These are phyloP conservation scores for Suhomyces maxii DNA, from an alignment of 1,139 yeast species.

Conservation along the genomic window DNA sequence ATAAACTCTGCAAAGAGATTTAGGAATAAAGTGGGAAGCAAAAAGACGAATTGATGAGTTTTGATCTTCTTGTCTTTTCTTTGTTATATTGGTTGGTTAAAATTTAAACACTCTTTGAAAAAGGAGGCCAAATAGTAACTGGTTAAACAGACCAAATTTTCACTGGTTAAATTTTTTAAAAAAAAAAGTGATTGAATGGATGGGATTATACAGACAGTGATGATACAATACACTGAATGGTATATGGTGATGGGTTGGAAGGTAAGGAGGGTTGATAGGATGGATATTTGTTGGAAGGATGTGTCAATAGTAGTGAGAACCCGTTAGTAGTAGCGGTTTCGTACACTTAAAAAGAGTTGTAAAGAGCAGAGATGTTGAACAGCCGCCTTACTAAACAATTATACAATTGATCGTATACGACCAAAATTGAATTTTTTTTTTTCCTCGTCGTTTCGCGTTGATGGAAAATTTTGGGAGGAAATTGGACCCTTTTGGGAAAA, in stretches of 20 bases:
- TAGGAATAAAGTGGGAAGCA: background rate
- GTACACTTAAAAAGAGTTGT: background rate
- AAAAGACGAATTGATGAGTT: background rate
- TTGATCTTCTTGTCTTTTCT: too few species aligned
- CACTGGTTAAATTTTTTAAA: too few species aligned
- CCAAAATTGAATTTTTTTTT: background rate
- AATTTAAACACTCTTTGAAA: background rate
- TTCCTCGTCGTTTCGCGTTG: constrained; percentile 3
- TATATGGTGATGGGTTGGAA: too few species aligned
- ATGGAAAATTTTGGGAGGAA: background rate
- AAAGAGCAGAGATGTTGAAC: background rate
- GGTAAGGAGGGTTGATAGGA: too few species aligned
- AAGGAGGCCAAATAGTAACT: too few species aligned
- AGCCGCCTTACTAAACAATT: background rate
- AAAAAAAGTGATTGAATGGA: too few species aligned
- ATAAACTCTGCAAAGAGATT: background rate
- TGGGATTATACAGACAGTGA: too few species aligned
- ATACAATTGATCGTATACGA: constrained; percentile 1
- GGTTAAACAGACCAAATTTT: too few species aligned
- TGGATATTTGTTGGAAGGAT: too few species aligned
- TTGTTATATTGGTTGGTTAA: background rate
- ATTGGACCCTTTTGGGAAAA: background rate
- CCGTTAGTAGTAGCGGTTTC: too few species aligned
- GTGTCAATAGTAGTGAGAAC: too few species aligned
- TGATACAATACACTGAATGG: too few species aligned